Conservation (phyloP, 345 rosid species). For the Salix udensis region DNA sequence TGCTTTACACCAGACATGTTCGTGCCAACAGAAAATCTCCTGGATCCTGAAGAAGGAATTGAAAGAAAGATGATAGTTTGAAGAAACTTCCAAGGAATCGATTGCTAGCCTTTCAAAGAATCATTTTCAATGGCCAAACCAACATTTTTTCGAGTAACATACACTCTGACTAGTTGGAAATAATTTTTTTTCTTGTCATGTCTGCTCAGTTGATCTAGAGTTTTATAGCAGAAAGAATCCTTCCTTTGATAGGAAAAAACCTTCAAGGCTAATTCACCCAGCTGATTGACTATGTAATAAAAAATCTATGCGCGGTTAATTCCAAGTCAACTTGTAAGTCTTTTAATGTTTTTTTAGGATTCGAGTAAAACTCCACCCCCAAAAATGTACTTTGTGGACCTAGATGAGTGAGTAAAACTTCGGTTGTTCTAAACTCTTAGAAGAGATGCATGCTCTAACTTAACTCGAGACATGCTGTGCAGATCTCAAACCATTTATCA, state of each 20-base stretch:
- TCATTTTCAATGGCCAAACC: background rate
- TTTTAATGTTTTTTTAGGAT: no score
- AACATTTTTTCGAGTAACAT: background rate
- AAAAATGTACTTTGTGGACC: no score
- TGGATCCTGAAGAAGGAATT: background rate
- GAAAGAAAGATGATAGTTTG: background rate
- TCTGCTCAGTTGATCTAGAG: background rate
- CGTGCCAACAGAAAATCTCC: background rate
- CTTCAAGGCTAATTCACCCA: background rate
- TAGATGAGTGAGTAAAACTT: no score
- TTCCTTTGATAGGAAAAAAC: background rate
- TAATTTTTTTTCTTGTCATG: background rate
- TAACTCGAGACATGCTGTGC: no score
- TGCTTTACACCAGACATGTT: background rate
- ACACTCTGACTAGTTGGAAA: background rate
- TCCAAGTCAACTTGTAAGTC: no score
- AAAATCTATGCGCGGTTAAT: no score
- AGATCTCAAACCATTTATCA: accelerated
- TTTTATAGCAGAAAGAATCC: background rate
- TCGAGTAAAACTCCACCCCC: no score
- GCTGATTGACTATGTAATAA: background rate
- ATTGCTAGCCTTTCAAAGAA: background rate
- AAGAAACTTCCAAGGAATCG: background rate
- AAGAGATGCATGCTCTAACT: accelerated
- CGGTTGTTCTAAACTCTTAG: accelerated